A percentile compares a stretch with the other conserved stretches of the same genome.
Conservation (phyloP, 257 asterid species). For the Solanum chilense region DNA sequence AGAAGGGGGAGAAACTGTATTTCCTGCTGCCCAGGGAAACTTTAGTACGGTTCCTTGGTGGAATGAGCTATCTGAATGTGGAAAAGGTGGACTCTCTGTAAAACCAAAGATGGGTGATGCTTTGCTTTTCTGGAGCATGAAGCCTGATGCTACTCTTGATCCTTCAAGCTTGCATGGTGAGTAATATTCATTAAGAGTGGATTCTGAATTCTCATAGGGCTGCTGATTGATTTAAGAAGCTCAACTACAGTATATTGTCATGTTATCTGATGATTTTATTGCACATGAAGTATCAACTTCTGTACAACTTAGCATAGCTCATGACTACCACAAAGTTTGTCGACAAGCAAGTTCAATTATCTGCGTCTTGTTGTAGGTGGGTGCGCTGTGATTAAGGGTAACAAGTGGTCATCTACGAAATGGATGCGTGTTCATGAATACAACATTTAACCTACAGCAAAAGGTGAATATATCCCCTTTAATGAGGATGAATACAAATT, state of each 20-base stretch:
- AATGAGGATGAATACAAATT: neutral
- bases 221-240: neutral
- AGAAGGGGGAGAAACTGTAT: slow-evolving; percentile 99
- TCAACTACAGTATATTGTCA: neutral
- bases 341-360: neutral
- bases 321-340: neutral
- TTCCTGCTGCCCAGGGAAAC: slow-evolving; percentile 92
- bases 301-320: neutral
- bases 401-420: slow-evolving; percentile 41
- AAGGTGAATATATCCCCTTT: neutral
- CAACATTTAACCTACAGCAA: slow-evolving; percentile 4
- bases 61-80: slow-evolving; percentile 96
- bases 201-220: neutral
- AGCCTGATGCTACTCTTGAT: slow-evolving; percentile 82
- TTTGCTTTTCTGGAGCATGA: slow-evolving; percentile 98
- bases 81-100: slow-evolving; percentile 83
- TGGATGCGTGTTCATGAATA: slow-evolving; percentile 32
- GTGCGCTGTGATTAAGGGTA: slow-evolving; percentile 34
- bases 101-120: slow-evolving; percentile 98
- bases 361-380: slow-evolving; percentile 16
- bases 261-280: neutral
- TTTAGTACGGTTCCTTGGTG: slow-evolving; percentile 76
- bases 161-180: slow-evolving; percentile 93
- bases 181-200: slow-evolving; percentile 13
- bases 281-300: neutral